These are phyloP conservation scores for Debaryomyces sp. DNA, from an alignment of 1,139 yeast species.

Conservation along the genomic window DNA sequence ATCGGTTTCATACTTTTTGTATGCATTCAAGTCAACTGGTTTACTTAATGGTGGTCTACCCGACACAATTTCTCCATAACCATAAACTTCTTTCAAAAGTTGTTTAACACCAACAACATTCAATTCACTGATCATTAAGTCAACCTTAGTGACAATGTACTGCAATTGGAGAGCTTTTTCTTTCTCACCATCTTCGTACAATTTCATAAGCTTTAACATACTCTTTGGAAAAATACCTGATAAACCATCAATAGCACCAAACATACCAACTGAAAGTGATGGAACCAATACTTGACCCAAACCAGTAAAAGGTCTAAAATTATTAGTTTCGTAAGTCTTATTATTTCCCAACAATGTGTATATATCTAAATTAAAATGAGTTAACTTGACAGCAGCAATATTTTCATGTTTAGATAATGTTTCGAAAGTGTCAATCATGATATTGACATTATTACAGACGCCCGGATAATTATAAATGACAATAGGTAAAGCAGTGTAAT, in stretches of 20 bases:
- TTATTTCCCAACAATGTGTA: constrained; percentile 42
- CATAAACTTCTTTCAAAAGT: constrained; percentile 22
- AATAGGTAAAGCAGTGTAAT: constrained; percentile 33
- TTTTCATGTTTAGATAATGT: constrained; percentile 34
- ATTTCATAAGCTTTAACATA: constrained; percentile 35
- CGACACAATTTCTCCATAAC: constrained; percentile 21
- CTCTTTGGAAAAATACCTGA: constrained; percentile 43
- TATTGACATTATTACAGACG: constrained; percentile 38
- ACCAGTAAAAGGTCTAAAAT: constrained; percentile 49
- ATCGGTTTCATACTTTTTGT: constrained; percentile 14
- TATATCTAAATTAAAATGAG: constrained; percentile 43
- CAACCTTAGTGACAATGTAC: constrained; percentile 40
- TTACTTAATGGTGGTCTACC: constrained; percentile 28
- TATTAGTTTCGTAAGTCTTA: constrained; percentile 31
- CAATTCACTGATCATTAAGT: constrained; percentile 40
- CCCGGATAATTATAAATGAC: constrained; percentile 43
- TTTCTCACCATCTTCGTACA: constrained; percentile 30
- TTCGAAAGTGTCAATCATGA: constrained; percentile 37
- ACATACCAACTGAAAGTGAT: constrained; percentile 43
- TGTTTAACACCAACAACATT: constrained; percentile 50
- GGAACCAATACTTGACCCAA: constrained; percentile 51
- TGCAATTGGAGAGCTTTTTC: constrained; percentile 47
- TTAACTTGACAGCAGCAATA: constrained; percentile 40
- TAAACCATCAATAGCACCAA: constrained; percentile 51
- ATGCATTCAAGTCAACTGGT: constrained; percentile 10